A percentile compares a stretch with the other conserved stretches of the same genome.
Evolutionary conservation across 192 early-diverging fungal species (phyloP).

Genomic region (Coemansia aciculifera): DNA sequence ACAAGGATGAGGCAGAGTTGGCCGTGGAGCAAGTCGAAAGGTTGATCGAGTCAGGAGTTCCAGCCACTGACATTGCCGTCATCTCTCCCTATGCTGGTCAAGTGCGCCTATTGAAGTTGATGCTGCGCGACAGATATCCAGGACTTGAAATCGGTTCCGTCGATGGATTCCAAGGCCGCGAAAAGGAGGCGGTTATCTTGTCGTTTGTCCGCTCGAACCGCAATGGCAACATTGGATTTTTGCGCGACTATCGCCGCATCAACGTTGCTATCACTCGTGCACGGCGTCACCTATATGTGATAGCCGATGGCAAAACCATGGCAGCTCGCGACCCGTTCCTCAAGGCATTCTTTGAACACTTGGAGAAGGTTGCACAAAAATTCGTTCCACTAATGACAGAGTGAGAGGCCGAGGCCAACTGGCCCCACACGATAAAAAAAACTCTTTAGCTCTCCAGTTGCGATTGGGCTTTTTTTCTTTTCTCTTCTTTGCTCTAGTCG

Average conservation of each 20-base stretch:
- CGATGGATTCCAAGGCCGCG: slow-evolving; percentile 84
- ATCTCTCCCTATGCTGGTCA: slow-evolving; percentile 82
- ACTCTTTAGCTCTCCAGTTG: background rate
- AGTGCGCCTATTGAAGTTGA: slow-evolving; percentile 51
- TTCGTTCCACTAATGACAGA: background rate
- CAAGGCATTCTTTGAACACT: background rate
- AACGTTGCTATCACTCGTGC: slow-evolving; percentile 79
- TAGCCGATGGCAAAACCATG: slow-evolving; percentile 6
- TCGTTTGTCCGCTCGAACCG: slow-evolving; percentile 76
- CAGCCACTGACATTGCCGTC: slow-evolving; percentile 66
- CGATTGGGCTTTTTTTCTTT: background rate
- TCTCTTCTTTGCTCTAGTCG: background rate
- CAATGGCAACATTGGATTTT: slow-evolving; percentile 71
- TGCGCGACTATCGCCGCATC: slow-evolving; percentile 72
- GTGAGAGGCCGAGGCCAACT: background rate
- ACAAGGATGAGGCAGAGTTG: slow-evolving; percentile 68
- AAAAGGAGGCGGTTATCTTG: slow-evolving; percentile 83
- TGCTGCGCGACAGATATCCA: slow-evolving; percentile 56
- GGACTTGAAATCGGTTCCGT: slow-evolving; percentile 75
- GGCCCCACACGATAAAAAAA: background rate
- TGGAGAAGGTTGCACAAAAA: background rate
- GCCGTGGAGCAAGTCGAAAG: slow-evolving; percentile 61
- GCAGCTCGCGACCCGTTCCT: background rate
- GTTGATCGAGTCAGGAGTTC: slow-evolving; percentile 62
- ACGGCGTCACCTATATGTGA: background rate